Evolutionary conservation across 2,329 filamentous ascomycete genomes (phyloP), one percentile per base, ranked within the genome.

Genomic region (Colletotrichum sp.): DNA sequence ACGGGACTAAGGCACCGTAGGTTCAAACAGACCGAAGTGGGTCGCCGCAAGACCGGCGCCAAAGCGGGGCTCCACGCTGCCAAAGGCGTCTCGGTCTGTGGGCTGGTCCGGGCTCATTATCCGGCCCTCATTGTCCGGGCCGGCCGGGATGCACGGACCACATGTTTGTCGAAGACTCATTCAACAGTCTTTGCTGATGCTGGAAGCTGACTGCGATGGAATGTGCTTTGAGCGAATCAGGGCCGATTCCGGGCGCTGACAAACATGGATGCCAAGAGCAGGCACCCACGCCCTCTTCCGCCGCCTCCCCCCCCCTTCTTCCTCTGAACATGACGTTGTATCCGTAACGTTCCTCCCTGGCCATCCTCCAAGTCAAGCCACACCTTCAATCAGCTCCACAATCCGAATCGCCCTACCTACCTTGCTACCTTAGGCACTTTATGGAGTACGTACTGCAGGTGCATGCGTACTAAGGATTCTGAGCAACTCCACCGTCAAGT

Each of bases 111-210:
- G 60, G 39, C 68, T 44, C 36, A 30, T 52, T 39, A 28, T 63
- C 69, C 73, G 73, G 73, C 16, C 21, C 67, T 44, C 57, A 32
- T 52, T 39, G 18, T 63, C 70, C 73, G 73, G 73, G 39, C 73
- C 73, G 70, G 71, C 36, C 24, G 32, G 34, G 24, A 36, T 34
- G 74, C 76, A 73, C 69, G 49, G 76, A 76, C 76, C 76, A 77
- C 10, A 30, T 67, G 69, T 77, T 77, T 76, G 73, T 49, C 36
- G 21, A 52, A 16, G 66, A 68, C 36, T 66, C n/a, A 34, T 66
- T 66, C 34, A 44, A 21, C 6, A 36, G 6, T 39, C 44, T 49
- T 49, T 49, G 44, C 44, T 49, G 44, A 49, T 49, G 44, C 44
- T 49, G 10, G n/a, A 49, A 49, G 10, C 10, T 21, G 44, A 49